phyloP scores from a whole-genome alignment of 176 grass and related monocot genomes.

The Coix lacrymajobi region DNA sequence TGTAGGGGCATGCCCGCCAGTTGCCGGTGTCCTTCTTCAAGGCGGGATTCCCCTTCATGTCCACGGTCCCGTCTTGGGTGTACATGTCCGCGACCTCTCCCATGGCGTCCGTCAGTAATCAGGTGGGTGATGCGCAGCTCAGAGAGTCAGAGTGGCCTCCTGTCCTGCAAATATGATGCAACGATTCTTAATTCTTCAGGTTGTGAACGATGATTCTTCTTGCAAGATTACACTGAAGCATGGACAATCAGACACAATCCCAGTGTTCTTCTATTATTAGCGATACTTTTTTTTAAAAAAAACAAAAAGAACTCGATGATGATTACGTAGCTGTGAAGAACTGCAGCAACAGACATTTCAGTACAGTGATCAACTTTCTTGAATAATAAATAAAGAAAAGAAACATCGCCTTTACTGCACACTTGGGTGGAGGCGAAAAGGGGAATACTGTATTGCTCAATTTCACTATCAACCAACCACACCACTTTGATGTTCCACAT shows the following conservation, averaged over 20 bases:
- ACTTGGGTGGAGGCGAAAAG: not conserved
- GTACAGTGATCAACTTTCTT: not conserved
- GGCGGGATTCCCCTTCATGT: constrained; percentile 64
- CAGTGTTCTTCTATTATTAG: not conserved
- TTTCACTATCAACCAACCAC: not conserved
- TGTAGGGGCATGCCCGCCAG: constrained; percentile 82
- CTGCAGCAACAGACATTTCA: not conserved
- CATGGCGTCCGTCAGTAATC: constrained; percentile 29
- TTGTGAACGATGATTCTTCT: not conserved
- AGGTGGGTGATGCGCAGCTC: not conserved
- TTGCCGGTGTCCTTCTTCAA: constrained; percentile 60
- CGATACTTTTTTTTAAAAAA: not conserved
- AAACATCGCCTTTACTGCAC: not conserved
- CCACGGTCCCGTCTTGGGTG: constrained; percentile 77
- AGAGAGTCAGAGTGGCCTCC: not conserved
- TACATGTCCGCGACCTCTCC: constrained; percentile 43
- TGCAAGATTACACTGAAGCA: not conserved
- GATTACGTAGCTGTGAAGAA: not conserved
- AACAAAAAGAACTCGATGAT: not conserved
- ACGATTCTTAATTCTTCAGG: not conserved
- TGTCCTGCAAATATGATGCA: constrained; percentile 1
- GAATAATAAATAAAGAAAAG: not conserved
- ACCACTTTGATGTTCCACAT: not conserved
- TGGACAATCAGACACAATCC: not conserved
- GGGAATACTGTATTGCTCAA: not conserved